phyloP scores from a whole-genome alignment of 2,329 filamentous ascomycete genomes.

The Beauveria bassiana region DNA sequence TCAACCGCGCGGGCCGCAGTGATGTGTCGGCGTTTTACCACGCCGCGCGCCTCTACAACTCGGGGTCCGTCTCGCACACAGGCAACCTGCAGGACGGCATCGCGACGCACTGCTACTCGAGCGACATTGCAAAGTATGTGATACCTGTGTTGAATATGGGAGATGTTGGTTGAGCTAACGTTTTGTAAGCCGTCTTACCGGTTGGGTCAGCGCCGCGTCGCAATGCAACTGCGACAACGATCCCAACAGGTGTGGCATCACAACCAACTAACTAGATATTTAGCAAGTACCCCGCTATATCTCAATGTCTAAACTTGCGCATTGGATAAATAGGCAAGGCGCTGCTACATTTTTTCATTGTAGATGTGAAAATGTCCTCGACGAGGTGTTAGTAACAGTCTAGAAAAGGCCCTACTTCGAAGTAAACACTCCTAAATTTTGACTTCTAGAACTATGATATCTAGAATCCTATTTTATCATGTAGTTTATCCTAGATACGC shows the following conservation, averaged over 20 bases:
- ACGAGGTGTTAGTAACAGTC: not conserved
- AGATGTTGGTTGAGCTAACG: not conserved
- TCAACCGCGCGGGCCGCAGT: conserved; percentile 21
- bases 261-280: conserved; percentile 1
- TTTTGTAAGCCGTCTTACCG: conserved; percentile 15
- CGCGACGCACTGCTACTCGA: conserved; percentile 41
- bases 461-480: too few species aligned
- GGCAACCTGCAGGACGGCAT: conserved; percentile 32
- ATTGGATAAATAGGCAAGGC: not conserved
- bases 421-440: too few species aligned
- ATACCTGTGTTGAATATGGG: not conserved
- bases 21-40: conserved; percentile 35
- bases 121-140: conserved; percentile 33
- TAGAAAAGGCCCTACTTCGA: not conserved
- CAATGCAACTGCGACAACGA: conserved; percentile 17
- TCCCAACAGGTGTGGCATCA: conserved; percentile 14
- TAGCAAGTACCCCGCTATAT: not conserved
- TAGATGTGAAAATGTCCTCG: not conserved
- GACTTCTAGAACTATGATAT: too few species aligned
- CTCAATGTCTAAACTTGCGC: not conserved
- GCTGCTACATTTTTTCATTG: not conserved
- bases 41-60: conserved; percentile 42
- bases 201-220: conserved; percentile 15
- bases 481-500: too few species aligned
- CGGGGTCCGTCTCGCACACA: conserved; percentile 29